Evolutionary conservation across 176 grass and related monocot species (phyloP).

Genomic region (Musa troglodytarum): DNA sequence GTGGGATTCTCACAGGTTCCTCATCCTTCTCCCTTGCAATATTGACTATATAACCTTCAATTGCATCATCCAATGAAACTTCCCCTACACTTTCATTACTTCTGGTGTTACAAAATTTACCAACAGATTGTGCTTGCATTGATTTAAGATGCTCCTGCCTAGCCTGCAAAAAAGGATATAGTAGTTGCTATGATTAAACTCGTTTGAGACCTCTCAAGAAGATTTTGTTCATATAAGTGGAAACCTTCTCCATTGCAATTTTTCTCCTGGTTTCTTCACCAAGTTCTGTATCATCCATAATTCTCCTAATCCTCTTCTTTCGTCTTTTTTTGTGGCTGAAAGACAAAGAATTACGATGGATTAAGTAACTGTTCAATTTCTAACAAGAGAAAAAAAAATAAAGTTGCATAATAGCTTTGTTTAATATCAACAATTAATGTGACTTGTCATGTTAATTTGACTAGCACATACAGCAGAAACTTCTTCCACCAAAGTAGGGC

Average conservation of each 20-base stretch:
- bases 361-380: conserved; percentile 2
- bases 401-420: background rate
- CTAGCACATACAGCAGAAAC: background rate
- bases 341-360: conserved; percentile 6
- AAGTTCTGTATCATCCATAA: conserved; percentile 93
- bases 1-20: conserved; percentile 73
- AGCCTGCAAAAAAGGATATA: conserved; percentile 46
- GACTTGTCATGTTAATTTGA: background rate
- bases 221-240: conserved; percentile 16
- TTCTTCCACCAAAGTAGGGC: background rate
- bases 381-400: background rate
- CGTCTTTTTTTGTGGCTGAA: conserved; percentile 41
- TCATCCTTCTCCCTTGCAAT: conserved; percentile 80
- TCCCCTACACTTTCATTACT: conserved; percentile 35
- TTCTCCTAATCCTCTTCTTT: conserved; percentile 91
- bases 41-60: conserved; percentile 78
- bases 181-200: conserved; percentile 8
- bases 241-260: conserved; percentile 96
- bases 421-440: no score
- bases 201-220: conserved; percentile 8
- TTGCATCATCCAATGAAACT: conserved; percentile 36
- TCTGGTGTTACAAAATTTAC: conserved; percentile 38
- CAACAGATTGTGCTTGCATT: conserved; percentile 81
- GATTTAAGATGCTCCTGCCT: conserved; percentile 97
- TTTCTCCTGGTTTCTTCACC: conserved; percentile 83